Conservation (phyloP, 495 filamentous ascomycete genomes). For the Paragyromitra xinjiangensis region DNA sequence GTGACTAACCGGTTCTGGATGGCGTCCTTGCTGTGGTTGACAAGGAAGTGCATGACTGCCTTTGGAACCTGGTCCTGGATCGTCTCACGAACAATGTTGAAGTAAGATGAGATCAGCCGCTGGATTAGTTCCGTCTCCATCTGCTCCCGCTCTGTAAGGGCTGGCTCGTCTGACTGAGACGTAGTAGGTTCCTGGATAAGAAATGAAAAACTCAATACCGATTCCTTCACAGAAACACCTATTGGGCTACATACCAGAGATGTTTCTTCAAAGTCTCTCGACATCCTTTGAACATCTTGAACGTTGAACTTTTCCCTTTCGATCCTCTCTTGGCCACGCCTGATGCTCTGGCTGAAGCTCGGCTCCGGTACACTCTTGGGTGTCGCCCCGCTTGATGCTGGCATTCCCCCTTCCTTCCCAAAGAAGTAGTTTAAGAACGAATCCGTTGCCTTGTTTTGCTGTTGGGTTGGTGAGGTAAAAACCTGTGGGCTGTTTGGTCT, state of each 20-base stretch:
- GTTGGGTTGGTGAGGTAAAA: constrained; percentile 57
- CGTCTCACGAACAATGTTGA: constrained; percentile 96
- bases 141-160: constrained; percentile 91
- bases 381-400: constrained; percentile 48
- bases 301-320: constrained; percentile 46
- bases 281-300: constrained; percentile 48
- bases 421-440: constrained; percentile 99
- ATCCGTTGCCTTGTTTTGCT: constrained; percentile 68
- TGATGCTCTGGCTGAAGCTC: constrained; percentile 82
- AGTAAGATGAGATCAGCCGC: constrained; percentile 94
- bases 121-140: constrained; percentile 98
- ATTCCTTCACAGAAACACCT: constrained; percentile 24
- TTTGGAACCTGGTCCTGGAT: constrained; percentile 99
- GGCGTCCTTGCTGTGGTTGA: constrained; percentile 97
- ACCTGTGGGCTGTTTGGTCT: constrained; percentile 56
- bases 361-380: constrained; percentile 67
- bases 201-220: constrained; percentile 45
- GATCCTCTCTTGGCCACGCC: constrained; percentile 72
- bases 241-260: constrained; percentile 55
- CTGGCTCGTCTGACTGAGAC: constrained; percentile 70
- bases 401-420: constrained; percentile 77
- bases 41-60: constrained; percentile 97
- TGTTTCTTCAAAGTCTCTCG: constrained; percentile 56
- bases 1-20: constrained; percentile 96
- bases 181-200: constrained; percentile 41